Evolutionary conservation across 768 basidiomycete species (phyloP).

Genomic region (Leccinum rimulosum): DNA sequence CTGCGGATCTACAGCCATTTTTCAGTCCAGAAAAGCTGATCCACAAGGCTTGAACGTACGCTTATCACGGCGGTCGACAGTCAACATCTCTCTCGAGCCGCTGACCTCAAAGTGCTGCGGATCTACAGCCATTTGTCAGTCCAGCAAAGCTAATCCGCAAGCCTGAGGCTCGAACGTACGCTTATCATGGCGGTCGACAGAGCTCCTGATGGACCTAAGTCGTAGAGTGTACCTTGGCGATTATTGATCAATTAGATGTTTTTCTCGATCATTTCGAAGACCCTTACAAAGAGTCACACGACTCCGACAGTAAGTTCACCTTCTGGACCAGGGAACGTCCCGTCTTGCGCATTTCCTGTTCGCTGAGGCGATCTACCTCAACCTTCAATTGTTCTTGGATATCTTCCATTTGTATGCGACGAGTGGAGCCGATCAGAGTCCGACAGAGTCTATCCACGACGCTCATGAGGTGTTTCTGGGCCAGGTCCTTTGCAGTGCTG

Average conservation of each 20-base stretch:
- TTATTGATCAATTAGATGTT: not conserved
- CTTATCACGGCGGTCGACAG: not conserved
- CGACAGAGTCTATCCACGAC: conserved; percentile 21
- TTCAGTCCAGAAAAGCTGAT: not conserved
- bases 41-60: not conserved
- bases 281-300: no score
- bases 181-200: not conserved
- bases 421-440: conserved; percentile 5
- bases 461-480: conserved; percentile 16
- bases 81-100: conserved; percentile 18
- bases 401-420: conserved; percentile 19
- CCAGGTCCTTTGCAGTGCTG: conserved; percentile 10
- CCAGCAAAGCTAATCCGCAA: not conserved
- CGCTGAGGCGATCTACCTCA: conserved; percentile 14
- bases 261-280: not conserved
- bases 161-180: conserved; percentile 2
- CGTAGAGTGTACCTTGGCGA: conserved; percentile 16
- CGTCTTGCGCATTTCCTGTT: conserved; percentile 16
- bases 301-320: conserved; percentile 16
- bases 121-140: conserved; percentile 8
- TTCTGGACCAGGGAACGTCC: conserved; percentile 17
- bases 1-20: conserved; percentile 7
- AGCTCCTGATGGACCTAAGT: conserved; percentile 11
- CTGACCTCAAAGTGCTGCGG: conserved; percentile 15
- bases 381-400: conserved; percentile 9